Percentiles rank a stretch among this genome's conserved stretches.
phyloP scores from a whole-genome alignment of 2,329 filamentous ascomycete genomes.

The Emericellopsis atlantica region DNA sequence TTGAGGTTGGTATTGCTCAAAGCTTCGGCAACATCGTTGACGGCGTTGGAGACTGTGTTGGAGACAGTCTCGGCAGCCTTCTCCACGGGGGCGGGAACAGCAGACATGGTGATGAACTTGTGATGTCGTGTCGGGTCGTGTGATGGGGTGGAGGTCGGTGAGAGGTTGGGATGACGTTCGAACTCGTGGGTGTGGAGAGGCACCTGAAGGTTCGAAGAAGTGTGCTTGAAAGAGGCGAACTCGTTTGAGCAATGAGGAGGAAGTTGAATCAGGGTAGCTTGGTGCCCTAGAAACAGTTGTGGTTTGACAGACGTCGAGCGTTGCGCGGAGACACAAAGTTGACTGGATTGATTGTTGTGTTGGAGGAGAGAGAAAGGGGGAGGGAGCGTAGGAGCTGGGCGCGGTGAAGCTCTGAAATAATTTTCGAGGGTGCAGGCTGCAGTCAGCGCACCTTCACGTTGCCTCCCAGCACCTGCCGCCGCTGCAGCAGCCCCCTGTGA shows the following conservation, averaged over 20 bases:
- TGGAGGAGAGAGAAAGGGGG: conserved; percentile 18
- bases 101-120: conserved; percentile 65
- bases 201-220: conserved; percentile 10
- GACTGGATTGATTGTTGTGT: conserved; percentile 26
- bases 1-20: conserved; percentile 60
- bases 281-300: conserved; percentile 62
- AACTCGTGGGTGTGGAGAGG: conserved; percentile 22
- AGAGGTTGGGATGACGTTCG: conserved; percentile 27
- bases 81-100: conserved; percentile 50
- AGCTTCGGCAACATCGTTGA: conserved; percentile 67
- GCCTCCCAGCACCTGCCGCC: background rate
- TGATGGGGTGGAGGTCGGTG: background rate
- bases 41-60: conserved; percentile 30
- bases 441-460: background rate
- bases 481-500: background rate
- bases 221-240: conserved; percentile 39
- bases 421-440: conserved; percentile 13
- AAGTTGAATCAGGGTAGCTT: conserved; percentile 63
- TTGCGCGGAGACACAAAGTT: conserved; percentile 32
- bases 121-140: conserved; percentile 32
- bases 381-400: conserved; percentile 14
- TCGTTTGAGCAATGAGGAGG: conserved; percentile 54
- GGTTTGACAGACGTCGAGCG: conserved; percentile 31
- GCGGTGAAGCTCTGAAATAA: conserved; percentile 26
- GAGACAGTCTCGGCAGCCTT: conserved; percentile 41